Evolutionary conservation across 352 stramenopile species (phyloP), one percentile per base, ranked within the genome.

Genomic region (Globisporangium canariense): DNA sequence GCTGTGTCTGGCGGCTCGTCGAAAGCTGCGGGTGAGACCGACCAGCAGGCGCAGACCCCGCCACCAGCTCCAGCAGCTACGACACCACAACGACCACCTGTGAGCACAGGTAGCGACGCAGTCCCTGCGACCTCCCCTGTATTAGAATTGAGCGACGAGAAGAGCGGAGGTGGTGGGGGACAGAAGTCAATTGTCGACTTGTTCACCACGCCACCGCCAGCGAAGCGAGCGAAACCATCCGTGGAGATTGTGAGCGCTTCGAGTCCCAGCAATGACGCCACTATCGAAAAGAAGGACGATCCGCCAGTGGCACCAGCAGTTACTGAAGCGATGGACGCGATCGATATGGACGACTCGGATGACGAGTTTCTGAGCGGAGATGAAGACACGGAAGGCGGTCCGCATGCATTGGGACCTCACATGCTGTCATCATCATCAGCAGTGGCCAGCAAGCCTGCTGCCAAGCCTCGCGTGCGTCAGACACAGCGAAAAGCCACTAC

Each of bases 131-230:
- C 32, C 8, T 30, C 30, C n/a, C 34, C 9, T 43, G 57, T 4
- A 36, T 38, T 41, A 14, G 60, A 40, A n/a, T 40, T 18, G 41
- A 58, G 16, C 16, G 30, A 52, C 5, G 25, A 32, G 10, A 43
- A 40, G 43, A 50, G 36, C 7, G 54, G 43, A n/a, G 34, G 18
- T 9, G 32, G 18, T 5, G 32, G 18, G 22, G 22, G 30, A 20
- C 54, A 57, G 11, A 34, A 25, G 30, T 38, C 58, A 30, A 43
- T 65, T 22, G 10, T 43, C 10, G 49, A 66, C 54, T 18, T 70
- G 22, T 64, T 68, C 13, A 62, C 52, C 3, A 70, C 65, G 41
- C 65, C 65, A 28, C 61, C 65, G 4, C 65, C 65, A 6, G 22
- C 55, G 9, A 68, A 71, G 51, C 53, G 53, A 14, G 20, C n/a